Evolutionary conservation across 768 basidiomycete species (phyloP), one percentile per base, ranked within the genome.

Genomic region (Lentinula detonsa): DNA sequence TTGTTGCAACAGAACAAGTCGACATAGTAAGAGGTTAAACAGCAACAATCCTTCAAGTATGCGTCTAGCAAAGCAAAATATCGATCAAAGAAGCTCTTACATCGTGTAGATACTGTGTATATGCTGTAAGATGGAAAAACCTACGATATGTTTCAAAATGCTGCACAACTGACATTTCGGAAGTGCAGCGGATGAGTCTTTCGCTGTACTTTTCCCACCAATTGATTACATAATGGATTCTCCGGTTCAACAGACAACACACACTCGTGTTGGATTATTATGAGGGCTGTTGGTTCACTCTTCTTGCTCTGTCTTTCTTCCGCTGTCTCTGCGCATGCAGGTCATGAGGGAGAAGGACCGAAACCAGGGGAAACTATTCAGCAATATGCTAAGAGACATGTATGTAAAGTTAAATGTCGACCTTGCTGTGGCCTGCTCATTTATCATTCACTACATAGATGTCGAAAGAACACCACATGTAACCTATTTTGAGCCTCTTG

Each of bases 381-480:
- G 63, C 83, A 91, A 63, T 98, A 98, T 76, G 93, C 93, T 54
- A 79, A 88, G 71, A 80, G 90, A 79, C 95, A 98, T 79, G 94
- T 96, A 85, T 68, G 92, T 84, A 33, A 43, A 50, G 60, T 9
- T 4, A 35, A 63, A 37, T 56, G 59, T 62, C 31, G 53, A 54
- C 64, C 62, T 55, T 53, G 35, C 52, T 60, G 31, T 59, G 54
- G 33, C 61, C 52, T 60, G 57, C 65, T 70, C 64, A 34, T 61
- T 58, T 60, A 59, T 65, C 43, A 61, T 40, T 42, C 55, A 39
- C 21, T 56, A 23, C 21, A 6, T 73, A 94, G 91, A 95, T 95
- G 93, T 84, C 90, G 50, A 81, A 84, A 31, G 93, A 95, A 68
- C 93, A 95, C 71, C 91, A 93, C 71, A 91, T 92, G 88, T 91